Conservation (phyloP, 176 grass and related monocot species). For the Avena atlantica region DNA sequence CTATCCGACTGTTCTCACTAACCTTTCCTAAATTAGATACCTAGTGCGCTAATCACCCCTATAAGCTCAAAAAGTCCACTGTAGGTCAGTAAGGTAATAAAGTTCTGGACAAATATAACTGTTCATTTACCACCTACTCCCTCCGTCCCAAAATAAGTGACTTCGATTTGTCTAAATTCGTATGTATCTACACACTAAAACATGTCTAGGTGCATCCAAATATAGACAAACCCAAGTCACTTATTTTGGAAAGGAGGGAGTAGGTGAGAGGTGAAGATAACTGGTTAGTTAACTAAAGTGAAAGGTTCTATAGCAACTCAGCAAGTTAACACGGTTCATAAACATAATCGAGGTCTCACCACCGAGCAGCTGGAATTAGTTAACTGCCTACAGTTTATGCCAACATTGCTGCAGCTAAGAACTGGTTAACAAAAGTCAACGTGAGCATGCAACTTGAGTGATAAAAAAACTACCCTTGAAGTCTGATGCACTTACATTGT, state of each 20-base stretch:
- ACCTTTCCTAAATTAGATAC: background rate
- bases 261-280: background rate
- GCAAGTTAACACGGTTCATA: conserved; percentile 2
- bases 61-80: background rate
- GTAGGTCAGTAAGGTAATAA: background rate
- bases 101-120: background rate
- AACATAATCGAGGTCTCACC: background rate
- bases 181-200: too few relatives aligned
- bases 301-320: conserved; percentile 6
- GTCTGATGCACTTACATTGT: conserved; percentile 80
- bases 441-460: background rate
- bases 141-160: too few relatives aligned
- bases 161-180: too few relatives aligned
- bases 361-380: background rate
- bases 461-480: background rate
- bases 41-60: background rate
- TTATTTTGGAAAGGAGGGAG: too few relatives aligned
- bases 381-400: background rate
- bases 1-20: background rate
- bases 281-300: background rate
- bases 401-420: conserved; percentile 13
- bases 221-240: too few relatives aligned
- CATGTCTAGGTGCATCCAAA: too few relatives aligned
- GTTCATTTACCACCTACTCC: background rate
- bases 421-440: background rate